Conservation (phyloP, 805 yeast genomes). For the Geotrichum ghanense region DNA sequence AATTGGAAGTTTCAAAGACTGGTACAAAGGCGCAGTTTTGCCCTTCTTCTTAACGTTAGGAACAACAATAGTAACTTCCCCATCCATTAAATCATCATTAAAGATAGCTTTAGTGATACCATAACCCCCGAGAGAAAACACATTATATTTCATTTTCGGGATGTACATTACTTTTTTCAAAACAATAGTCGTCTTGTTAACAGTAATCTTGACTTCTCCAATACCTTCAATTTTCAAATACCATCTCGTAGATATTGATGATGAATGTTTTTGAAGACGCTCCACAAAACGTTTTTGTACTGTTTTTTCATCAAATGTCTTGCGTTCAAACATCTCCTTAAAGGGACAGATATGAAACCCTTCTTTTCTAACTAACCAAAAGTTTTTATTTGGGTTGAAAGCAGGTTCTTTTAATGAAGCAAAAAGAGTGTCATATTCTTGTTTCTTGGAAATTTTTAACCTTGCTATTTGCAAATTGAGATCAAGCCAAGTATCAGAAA, state of each 20-base stretch:
- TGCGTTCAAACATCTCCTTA: neutral
- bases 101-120: neutral
- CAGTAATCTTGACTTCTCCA: neutral
- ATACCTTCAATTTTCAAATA: neutral
- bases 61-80: neutral
- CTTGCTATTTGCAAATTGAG: no score
- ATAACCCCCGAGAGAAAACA: neutral
- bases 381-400: neutral
- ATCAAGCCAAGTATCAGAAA: no score
- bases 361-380: neutral
- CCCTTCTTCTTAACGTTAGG: neutral
- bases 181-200: neutral
- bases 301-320: neutral
- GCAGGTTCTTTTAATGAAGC: neutral
- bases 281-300: neutral
- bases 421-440: neutral
- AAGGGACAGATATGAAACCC: neutral
- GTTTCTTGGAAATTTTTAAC: no score
- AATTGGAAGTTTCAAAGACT: neutral
- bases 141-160: neutral
- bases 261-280: neutral
- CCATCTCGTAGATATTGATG: neutral
- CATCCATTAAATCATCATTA: neutral
- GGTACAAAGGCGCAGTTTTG: neutral
- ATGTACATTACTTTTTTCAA: neutral